These are phyloP conservation scores for Spizellomyces sp. DNA, from an alignment of 192 early-diverging fungal genomes.

Conservation along the genomic window DNA sequence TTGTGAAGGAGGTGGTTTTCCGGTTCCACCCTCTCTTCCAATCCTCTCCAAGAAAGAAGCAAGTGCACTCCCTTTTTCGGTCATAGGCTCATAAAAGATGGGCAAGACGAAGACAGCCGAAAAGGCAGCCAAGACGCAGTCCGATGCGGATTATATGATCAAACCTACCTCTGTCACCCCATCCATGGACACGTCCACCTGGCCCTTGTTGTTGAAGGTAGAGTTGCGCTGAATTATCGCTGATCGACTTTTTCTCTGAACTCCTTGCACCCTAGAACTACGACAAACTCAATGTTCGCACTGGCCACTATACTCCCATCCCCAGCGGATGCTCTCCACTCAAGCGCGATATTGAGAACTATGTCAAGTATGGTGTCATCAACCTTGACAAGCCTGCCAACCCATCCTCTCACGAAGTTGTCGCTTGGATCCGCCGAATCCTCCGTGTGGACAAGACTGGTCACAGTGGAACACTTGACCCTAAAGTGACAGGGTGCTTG, in stretches of 20 bases:
- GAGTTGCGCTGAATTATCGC: background rate
- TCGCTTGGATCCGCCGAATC: constrained; percentile 98
- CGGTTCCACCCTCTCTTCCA: background rate
- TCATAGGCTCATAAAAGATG: constrained; percentile 6
- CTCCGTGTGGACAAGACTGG: constrained; percentile 98
- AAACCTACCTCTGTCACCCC: constrained; percentile 82
- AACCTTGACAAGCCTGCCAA: constrained; percentile 99
- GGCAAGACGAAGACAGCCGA: constrained; percentile 13
- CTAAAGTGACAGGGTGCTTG: constrained; percentile 98
- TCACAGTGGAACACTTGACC: constrained; percentile 97
- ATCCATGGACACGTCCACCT: constrained; percentile 86
- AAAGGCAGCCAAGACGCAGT: background rate
- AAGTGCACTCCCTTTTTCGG: background rate
- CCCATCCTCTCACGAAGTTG: constrained; percentile 99
- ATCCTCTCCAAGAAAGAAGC: constrained; percentile 1
- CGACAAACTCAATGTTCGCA: constrained; percentile 96
- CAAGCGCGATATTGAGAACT: constrained; percentile 87
- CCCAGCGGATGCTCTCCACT: constrained; percentile 92
- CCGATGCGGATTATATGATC: constrained; percentile 58
- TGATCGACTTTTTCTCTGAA: background rate
- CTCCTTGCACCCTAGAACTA: constrained; percentile 66
- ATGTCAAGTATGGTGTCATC: constrained; percentile 96
- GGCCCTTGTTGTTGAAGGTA: constrained; percentile 93
- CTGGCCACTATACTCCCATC: constrained; percentile 98
- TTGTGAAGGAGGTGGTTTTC: background rate